Base-by-base conservation (phyloP, 345 rosid species). In the Eucalyptus paniculata region DNA sequence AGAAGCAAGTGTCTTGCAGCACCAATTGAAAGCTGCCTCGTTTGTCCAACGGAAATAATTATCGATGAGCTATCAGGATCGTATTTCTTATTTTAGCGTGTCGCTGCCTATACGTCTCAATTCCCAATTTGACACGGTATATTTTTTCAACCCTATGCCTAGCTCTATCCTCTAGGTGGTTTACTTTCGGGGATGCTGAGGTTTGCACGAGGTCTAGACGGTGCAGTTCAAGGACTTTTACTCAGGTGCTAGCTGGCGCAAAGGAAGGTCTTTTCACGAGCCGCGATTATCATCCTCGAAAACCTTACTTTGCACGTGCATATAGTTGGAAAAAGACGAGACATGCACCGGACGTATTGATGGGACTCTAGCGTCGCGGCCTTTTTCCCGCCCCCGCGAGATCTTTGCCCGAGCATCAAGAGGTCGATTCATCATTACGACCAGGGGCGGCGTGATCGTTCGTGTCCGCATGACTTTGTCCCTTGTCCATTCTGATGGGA, bases 51-150 rank as follows among this genome's bases (percentile, higher is more conserved):
- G 0, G 0, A 53, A 3, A 53, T 53, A 53, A 53, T 0, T 53
- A 53, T 53, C 2, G 4, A 53, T 21, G 26, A 0, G 58, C 11
- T 53, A 0, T 53, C 2, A 1, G 5, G 4, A 53, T 0, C 11
- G 15, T 12, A 3, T 11, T 58, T 28, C 0, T 58, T 58, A 58
- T 11, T 58, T 26, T 58, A 58, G 3, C 0, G 2, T 26, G 7
- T 26, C 1, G n/a, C 1, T 58, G 7, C 0, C 16, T 2, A 58
- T 3, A 58, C 7, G 15, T 0, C 2, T 26, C 15, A 3, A 58
- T 28, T 3, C n/a, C n/a, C n/a, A 58, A 58, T 58, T 26, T 26
- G 26, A 19, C 58, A 19, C 10, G 58, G 2, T 53, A 53, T 8
- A 19, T 53, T 53, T 19, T 19, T 53, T 53, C 24, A 53, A 1